Conservation (phyloP, 2,329 filamentous ascomycete species). For the Colletotrichum destructivum region DNA sequence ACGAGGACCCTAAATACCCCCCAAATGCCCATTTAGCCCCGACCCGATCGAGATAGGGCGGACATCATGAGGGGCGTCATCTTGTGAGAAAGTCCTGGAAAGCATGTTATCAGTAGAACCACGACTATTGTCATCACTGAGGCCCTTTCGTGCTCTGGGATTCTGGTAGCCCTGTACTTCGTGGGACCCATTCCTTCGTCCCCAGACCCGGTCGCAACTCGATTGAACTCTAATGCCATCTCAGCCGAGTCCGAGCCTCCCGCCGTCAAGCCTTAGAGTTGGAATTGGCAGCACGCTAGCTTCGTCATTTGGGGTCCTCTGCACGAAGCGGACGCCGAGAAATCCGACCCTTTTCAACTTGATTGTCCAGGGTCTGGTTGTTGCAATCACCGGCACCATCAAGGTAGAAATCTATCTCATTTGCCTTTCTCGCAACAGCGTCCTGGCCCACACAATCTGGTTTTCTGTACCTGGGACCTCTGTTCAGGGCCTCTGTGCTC, state of each 20-base stretch:
- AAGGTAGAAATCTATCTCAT: background rate
- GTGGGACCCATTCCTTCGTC: conserved; percentile 15
- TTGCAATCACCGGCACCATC: background rate
- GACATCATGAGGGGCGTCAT: conserved; percentile 5
- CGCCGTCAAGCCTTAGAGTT: conserved; percentile 32
- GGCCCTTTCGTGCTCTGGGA: background rate
- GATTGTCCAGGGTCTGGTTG: background rate
- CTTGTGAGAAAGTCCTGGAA: background rate
- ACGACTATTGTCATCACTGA: background rate
- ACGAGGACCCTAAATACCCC: conserved; percentile 10
- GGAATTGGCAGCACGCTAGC: conserved; percentile 1
- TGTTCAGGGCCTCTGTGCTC: background rate
- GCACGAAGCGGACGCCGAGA: conserved; percentile 5
- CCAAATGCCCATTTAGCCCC: conserved; percentile 1
- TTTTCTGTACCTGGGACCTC: background rate
- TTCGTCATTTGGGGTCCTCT: conserved; percentile 1
- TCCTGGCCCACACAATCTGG: background rate
- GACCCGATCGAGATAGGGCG: conserved; percentile 19
- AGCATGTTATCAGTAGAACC: background rate
- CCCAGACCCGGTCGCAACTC: conserved; percentile 13
- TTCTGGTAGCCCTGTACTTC: background rate
- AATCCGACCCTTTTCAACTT: background rate
- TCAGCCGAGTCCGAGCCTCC: conserved; percentile 28
- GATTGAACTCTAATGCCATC: conserved; percentile 28
- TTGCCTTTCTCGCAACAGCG: background rate